Evolutionary conservation across 352 stramenopile species (phyloP), one percentile per base, ranked within the genome.

Genomic region (Phytophthora colocasiae): DNA sequence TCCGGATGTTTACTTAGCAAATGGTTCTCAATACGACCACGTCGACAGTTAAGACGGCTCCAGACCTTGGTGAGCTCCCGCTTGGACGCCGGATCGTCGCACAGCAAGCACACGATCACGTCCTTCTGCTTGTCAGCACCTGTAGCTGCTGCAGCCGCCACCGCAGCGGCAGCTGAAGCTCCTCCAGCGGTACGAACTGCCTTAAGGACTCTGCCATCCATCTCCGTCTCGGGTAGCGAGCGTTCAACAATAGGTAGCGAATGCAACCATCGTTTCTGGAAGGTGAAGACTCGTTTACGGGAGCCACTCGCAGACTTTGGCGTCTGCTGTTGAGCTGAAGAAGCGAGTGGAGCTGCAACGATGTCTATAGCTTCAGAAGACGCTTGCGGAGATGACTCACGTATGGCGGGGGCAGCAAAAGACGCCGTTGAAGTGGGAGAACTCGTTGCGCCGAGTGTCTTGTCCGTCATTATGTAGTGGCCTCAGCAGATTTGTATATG

Each of bases 181-280:
- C 40, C 46, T 8, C 26, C 26, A 15, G 56, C 43, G 6, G 31
- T 47, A 6, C 60, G 51, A 22, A 58, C 39, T 0, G 68, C 60
- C 40, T 78, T 78, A 10, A 79, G 40, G 24, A 75, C 77, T 32
- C 66, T 61, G 7, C 47, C 58, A 12, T 77, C 63, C 32, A 80
- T 46, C 9, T 73, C 62, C 32, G 53, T 60, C n/a, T 83, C 79
- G 0, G 78, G 63, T 2, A 91, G 58, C n/a, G 76, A 72, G 27
- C 84, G 87, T 71, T 93, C 83, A 39, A 90, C 80, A 54, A 93
- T 93, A 27, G 85, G 85, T n/a, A 93, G 77, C 55, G 85, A 81
- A 58, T 91, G 81, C 43, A 91, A 63, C 85, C 85, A 93, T 17
- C 85, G 73, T 67, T 90, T 91, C 63, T 93, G 85, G 67, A 93